These are phyloP conservation scores for Zygosaccharomyces pseudorouxii DNA, from an alignment of 805 yeast genomes.

Conservation along the genomic window DNA sequence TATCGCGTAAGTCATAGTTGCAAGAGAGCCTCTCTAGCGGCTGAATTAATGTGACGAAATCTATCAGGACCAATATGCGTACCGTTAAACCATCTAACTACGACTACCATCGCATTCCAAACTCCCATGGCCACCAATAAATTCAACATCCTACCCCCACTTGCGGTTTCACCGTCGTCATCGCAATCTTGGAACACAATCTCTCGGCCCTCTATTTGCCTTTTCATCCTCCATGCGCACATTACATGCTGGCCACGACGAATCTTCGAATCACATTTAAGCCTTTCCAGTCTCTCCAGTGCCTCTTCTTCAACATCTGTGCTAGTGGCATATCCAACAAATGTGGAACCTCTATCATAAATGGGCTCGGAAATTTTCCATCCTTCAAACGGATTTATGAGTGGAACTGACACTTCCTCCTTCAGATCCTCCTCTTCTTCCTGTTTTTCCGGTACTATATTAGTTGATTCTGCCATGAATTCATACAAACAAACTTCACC, in stretches of 20 bases:
- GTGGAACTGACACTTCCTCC: constrained; percentile 12
- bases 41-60: constrained; percentile 86
- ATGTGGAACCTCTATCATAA: constrained; percentile 78
- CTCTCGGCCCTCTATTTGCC: constrained; percentile 37
- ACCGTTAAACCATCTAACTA: constrained; percentile 93
- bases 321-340: constrained; percentile 66
- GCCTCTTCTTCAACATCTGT: constrained; percentile 71
- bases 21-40: constrained; percentile 64
- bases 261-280: constrained; percentile 63
- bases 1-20: neutral
- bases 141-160: constrained; percentile 84
- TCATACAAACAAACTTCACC: constrained; percentile 78
- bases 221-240: constrained; percentile 76
- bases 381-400: constrained; percentile 50
- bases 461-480: constrained; percentile 61
- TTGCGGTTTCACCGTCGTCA: constrained; percentile 97
- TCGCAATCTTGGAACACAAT: constrained; percentile 77
- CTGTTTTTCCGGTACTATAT: constrained; percentile 41
- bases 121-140: constrained; percentile 72
- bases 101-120: constrained; percentile 76
- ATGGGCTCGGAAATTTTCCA: constrained; percentile 80
- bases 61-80: constrained; percentile 87
- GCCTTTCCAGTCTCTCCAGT: constrained; percentile 41
- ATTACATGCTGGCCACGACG: constrained; percentile 72
- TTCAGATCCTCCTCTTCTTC: constrained; percentile 25